These are phyloP conservation scores for Xerocomellus dryophilus DNA, from an alignment of 768 basidiomycete species.

Conservation along the genomic window DNA sequence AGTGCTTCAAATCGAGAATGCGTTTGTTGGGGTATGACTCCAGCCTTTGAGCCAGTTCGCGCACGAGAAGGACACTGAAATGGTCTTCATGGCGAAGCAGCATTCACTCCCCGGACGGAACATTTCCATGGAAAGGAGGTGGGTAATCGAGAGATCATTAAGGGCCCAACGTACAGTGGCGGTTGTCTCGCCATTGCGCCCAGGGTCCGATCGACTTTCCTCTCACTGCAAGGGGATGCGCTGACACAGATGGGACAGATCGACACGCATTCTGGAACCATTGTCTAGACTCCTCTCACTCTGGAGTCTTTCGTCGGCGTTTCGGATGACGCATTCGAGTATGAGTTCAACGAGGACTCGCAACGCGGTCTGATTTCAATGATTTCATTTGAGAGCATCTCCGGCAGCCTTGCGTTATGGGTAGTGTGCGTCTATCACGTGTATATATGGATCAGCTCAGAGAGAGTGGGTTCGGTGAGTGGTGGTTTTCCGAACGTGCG, in stretches of 20 bases:
- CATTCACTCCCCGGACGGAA: conserved; percentile 47
- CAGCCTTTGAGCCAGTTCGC: conserved; percentile 70
- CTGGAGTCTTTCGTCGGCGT: conserved; percentile 77
- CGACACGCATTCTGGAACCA: conserved; percentile 78
- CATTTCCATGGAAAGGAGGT: conserved; percentile 72
- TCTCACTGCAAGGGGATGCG: conserved; percentile 3
- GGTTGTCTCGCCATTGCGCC: conserved; percentile 78
- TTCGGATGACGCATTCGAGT: conserved; percentile 82
- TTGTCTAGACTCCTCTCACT: conserved; percentile 83
- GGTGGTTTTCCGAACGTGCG: neutral
- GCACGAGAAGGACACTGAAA: conserved; percentile 36
- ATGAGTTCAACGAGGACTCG: conserved; percentile 82
- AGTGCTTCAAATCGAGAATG: conserved; percentile 61
- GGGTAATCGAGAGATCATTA: conserved; percentile 74
- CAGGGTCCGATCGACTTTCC: conserved; percentile 47
- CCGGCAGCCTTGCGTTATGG: conserved; percentile 9
- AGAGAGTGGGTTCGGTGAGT: conserved; percentile 55
- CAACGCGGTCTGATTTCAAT: conserved; percentile 71
- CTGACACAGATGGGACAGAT: conserved; percentile 65
- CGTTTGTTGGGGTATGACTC: conserved; percentile 82
- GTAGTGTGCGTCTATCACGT: conserved; percentile 14
- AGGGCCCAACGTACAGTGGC: conserved; percentile 53
- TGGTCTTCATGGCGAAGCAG: conserved; percentile 33
- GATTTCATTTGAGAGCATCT: conserved; percentile 69
- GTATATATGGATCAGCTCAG: conserved; percentile 69